Percentiles rank a stretch among this genome's conserved stretches.
Conservation (phyloP, 306 rosid genomes). For the Ochetophila trinervis region DNA sequence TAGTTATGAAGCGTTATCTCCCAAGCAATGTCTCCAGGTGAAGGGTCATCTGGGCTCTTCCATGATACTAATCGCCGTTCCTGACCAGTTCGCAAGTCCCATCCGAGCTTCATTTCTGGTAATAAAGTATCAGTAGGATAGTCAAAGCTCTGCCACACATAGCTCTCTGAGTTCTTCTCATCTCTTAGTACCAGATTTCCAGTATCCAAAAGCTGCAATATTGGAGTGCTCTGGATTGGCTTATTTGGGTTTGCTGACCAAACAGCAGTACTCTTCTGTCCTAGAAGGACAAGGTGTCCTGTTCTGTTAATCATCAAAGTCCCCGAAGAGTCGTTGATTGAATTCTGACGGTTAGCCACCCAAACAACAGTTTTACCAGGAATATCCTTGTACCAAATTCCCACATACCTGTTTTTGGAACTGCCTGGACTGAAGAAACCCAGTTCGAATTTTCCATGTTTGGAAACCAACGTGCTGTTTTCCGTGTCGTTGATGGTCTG, state of each 20-base stretch:
- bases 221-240: no score
- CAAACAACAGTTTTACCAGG: neutral
- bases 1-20: neutral
- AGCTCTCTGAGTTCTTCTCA: conserved; percentile 22
- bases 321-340: no score
- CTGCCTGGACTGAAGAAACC: no score
- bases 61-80: conserved; percentile 6
- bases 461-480: no score
- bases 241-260: conserved; percentile 33
- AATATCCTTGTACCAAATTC: conserved; percentile 35
- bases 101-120: conserved; percentile 12
- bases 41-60: conserved; percentile 15
- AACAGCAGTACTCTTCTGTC: no score
- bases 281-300: no score
- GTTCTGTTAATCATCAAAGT: no score
- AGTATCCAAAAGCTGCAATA: no score
- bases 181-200: no score
- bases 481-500: no score
- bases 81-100: conserved; percentile 1
- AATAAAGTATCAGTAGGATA: conserved; percentile 18
- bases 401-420: conserved; percentile 35
- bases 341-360: no score
- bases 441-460: no score
- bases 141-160: conserved; percentile 36
- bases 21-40: neutral